phyloP scores from a whole-genome alignment of 2,329 filamentous ascomycete species.

The Fusarium denticulatum region DNA sequence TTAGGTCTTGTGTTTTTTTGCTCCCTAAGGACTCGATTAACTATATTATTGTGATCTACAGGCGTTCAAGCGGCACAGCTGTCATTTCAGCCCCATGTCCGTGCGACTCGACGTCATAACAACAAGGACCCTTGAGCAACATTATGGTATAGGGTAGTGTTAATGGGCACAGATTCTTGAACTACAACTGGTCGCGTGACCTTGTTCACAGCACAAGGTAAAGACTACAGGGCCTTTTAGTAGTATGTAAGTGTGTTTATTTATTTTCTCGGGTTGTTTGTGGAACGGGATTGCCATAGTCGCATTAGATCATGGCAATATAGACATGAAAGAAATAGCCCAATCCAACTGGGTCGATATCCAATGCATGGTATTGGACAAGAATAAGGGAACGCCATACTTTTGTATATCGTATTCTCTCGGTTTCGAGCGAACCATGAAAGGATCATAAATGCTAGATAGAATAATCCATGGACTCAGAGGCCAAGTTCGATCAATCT shows the following conservation, averaged over 20 bases:
- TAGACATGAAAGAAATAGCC: neutral
- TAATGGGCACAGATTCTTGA: neutral
- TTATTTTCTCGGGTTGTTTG: no score
- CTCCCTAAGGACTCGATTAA: neutral
- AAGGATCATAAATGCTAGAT: neutral
- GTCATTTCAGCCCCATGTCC: constrained; percentile 16
- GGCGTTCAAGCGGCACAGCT: neutral
- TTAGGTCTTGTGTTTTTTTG: no score
- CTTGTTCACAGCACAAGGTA: neutral
- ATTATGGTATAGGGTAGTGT: constrained; percentile 7
- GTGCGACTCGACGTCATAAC: constrained; percentile 15
- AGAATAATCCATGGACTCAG: neutral
- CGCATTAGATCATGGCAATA: neutral
- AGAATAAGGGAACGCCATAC: neutral
- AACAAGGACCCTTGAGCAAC: neutral
- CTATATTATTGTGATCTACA: constrained; percentile 24
- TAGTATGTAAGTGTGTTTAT: neutral
- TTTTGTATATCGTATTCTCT: neutral
- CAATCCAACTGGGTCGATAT: neutral
- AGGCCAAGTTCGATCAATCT: neutral
- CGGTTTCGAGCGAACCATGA: neutral
- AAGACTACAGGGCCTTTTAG: neutral
- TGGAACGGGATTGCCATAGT: neutral
- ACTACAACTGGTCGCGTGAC: constrained; percentile 11
- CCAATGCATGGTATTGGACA: neutral